Evolutionary conservation across 1,139 yeast species (phyloP).

Genomic region (Saccharomyces hybrid): DNA sequence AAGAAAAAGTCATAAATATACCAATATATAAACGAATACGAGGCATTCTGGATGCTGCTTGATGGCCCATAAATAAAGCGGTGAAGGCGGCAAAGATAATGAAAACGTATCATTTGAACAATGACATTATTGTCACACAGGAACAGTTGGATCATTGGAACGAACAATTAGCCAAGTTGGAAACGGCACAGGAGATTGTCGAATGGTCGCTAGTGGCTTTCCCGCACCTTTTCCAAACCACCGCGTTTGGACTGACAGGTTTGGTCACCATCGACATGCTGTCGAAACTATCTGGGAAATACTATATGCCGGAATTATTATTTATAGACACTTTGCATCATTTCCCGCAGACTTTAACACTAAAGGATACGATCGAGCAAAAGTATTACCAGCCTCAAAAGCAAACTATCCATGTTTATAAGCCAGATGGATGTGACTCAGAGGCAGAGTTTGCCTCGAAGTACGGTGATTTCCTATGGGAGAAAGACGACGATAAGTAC

Average conservation of each 20-base stretch:
- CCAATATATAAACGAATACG: neutral
- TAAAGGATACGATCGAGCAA: conserved; percentile 50
- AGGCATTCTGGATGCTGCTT: neutral
- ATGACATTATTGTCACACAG: conserved; percentile 34
- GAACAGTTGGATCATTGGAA: conserved; percentile 59
- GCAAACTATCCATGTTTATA: conserved; percentile 50
- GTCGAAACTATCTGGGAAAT: conserved; percentile 40
- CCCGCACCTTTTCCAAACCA: conserved; percentile 79
- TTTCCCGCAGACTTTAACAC: conserved; percentile 83
- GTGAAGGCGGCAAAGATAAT: conserved; percentile 1
- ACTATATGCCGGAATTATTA: conserved; percentile 52
- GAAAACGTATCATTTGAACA: conserved; percentile 17
- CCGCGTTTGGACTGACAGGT: conserved; percentile 94
- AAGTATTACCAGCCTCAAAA: conserved; percentile 40
- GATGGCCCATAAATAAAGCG: neutral
- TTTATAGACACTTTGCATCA: conserved; percentile 89
- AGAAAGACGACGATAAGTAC: conserved; percentile 67
- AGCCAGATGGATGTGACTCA: conserved; percentile 49
- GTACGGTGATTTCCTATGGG: conserved; percentile 81
- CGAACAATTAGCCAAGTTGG: conserved; percentile 43
- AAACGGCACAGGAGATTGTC: conserved; percentile 61
- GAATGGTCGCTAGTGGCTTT: conserved; percentile 77
- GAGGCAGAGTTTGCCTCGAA: conserved; percentile 59
- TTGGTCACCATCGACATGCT: conserved; percentile 80
- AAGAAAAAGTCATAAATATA: neutral